Percentiles rank a stretch among this genome's conserved stretches.
phyloP scores from a whole-genome alignment of 148 eudicot genomes.

The Persicaria tinctoria region DNA sequence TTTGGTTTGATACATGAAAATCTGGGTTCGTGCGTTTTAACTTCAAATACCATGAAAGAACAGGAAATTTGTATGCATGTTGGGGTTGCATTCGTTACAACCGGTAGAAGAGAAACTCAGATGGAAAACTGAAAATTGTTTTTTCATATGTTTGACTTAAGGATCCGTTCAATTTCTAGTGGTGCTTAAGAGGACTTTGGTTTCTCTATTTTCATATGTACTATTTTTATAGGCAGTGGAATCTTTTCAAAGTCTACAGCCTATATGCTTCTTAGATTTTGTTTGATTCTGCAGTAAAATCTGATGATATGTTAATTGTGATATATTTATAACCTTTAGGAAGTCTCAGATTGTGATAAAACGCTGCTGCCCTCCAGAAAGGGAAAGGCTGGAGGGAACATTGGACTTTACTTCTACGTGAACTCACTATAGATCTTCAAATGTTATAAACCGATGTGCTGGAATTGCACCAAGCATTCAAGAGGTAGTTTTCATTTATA shows the following conservation, averaged over 20 bases:
- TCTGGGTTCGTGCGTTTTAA: not conserved
- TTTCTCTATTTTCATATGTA: not conserved
- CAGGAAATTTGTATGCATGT: not conserved
- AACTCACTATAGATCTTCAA: not conserved
- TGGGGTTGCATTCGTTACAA: not conserved
- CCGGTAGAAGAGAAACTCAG: not conserved
- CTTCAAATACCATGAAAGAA: not conserved
- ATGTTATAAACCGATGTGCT: slow-evolving; percentile 10
- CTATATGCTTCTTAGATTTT: not conserved
- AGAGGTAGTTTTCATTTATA: not conserved
- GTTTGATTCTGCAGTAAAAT: not conserved
- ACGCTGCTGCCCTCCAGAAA: not conserved
- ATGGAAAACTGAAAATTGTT: not conserved
- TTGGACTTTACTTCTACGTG: not conserved
- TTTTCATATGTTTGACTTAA: not conserved
- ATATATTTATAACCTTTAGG: not conserved
- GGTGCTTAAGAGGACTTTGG: not conserved
- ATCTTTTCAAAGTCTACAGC: not conserved
- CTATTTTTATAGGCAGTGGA: not conserved
- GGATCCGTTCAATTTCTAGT: not conserved
- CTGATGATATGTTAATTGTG: not conserved
- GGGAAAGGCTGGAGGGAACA: slow-evolving; percentile 4
- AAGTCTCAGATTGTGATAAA: slow-evolving; percentile 3
- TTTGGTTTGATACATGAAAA: not conserved
- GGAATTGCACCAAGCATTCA: not conserved